Percentiles rank a stretch among this genome's conserved stretches.
Conservation (phyloP, 1,284 basidiomycete genomes). For the Malassezia pachydermatis region DNA sequence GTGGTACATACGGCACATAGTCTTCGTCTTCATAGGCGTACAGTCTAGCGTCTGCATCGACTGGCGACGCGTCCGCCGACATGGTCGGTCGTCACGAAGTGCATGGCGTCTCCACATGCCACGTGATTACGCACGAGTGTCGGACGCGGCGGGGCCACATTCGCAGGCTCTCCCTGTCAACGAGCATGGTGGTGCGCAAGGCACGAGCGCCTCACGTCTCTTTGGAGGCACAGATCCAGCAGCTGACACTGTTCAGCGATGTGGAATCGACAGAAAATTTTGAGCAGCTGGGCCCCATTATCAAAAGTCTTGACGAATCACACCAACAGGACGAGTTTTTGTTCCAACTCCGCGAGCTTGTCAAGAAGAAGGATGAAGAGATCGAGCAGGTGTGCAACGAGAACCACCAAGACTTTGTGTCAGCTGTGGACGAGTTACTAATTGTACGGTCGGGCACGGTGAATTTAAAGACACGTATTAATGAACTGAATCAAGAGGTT, state of each 20-base stretch:
- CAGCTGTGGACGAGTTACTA: conserved; percentile 86
- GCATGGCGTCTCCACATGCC: conserved; percentile 2
- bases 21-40: conserved; percentile 44
- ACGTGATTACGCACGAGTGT: background rate
- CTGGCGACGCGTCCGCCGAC: background rate
- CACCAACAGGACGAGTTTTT: conserved; percentile 85
- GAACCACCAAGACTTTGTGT: conserved; percentile 96
- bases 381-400: conserved; percentile 90
- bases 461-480: conserved; percentile 53
- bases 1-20: conserved; percentile 68
- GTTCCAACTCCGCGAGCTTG: conserved; percentile 70
- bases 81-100: background rate
- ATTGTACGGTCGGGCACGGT: conserved; percentile 69
- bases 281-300: conserved; percentile 48
- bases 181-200: conserved; percentile 23
- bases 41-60: conserved; percentile 20
- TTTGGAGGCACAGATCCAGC: conserved; percentile 44
- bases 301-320: conserved; percentile 63
- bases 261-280: conserved; percentile 45
- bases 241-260: conserved; percentile 44
- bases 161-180: background rate
- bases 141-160: background rate
- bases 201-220: conserved; percentile 34
- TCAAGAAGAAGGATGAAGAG: conserved; percentile 84
- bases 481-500: conserved; percentile 56